These are phyloP conservation scores for Phaeosphaeriaceae sp. DNA, from an alignment of 2,329 filamentous ascomycete genomes.

Conservation along the genomic window DNA sequence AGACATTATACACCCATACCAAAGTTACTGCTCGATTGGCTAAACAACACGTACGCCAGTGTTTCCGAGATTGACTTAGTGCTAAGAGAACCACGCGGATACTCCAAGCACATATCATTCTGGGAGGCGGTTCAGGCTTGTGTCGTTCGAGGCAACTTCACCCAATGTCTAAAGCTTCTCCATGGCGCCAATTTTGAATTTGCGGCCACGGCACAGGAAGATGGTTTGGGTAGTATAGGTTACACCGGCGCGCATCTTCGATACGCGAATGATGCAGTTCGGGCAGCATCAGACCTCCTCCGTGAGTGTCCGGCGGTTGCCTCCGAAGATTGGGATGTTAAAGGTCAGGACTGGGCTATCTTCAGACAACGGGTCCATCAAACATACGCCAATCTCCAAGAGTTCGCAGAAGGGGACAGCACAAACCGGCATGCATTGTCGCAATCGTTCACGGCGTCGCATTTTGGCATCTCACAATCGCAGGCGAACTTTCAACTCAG, in stretches of 20 bases:
- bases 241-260: constrained; percentile 79
- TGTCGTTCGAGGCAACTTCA: constrained; percentile 76
- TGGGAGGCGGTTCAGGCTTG: constrained; percentile 80
- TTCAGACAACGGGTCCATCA: constrained; percentile 78
- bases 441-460: constrained; percentile 52
- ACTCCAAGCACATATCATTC: constrained; percentile 77
- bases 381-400: constrained; percentile 72
- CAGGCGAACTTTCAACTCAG: constrained; percentile 66
- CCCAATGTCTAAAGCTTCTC: constrained; percentile 70
- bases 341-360: constrained; percentile 79
- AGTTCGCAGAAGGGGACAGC: constrained; percentile 78
- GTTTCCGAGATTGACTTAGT: constrained; percentile 71
- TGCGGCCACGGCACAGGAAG: constrained; percentile 68
- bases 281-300: constrained; percentile 71
- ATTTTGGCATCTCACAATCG: constrained; percentile 50
- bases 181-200: constrained; percentile 78
- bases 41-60: constrained; percentile 75
- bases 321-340: constrained; percentile 79
- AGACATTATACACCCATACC: constrained; percentile 64
- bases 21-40: constrained; percentile 82
- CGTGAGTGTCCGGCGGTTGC: constrained; percentile 73
- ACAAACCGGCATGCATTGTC: constrained; percentile 52
- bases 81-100: constrained; percentile 69
- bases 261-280: constrained; percentile 75
- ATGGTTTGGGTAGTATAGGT: constrained; percentile 67